phyloP scores from a whole-genome alignment of 495 filamentous ascomycete species.

The Pyrenopolyporus hunteri region DNA sequence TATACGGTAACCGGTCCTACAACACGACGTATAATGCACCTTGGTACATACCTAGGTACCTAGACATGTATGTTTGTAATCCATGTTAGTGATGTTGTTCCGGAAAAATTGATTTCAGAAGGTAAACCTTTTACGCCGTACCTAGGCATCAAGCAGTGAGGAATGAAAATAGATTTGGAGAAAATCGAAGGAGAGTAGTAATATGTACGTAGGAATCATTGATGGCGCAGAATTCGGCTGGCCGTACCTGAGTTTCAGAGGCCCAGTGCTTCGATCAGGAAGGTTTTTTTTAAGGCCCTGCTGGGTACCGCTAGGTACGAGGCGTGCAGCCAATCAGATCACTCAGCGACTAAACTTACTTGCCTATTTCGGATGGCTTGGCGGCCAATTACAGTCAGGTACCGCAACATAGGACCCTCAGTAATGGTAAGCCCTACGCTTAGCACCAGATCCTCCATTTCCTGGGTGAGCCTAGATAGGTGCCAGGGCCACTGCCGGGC shows the following conservation, averaged over 20 bases:
- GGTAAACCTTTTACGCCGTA: conserved; percentile 19
- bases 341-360: conserved; percentile 1
- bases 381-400: conserved; percentile 19
- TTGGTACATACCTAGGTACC: too few species aligned
- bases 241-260: conserved; percentile 26
- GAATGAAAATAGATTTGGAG: conserved; percentile 10
- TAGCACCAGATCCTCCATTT: conserved; percentile 15
- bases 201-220: conserved; percentile 1
- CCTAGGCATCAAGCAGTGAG: neutral
- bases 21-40: too few species aligned
- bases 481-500: too few species aligned
- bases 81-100: conserved; percentile 14
- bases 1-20: too few species aligned
- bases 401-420: conserved; percentile 1
- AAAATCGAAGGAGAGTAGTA: too few species aligned
- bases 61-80: too few species aligned
- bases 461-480: too few species aligned
- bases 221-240: conserved; percentile 12
- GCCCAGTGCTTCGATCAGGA: conserved; percentile 5
- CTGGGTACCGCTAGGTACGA: conserved; percentile 5
- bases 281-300: conserved; percentile 2
- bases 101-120: conserved; percentile 18
- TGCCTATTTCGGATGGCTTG: conserved; percentile 25
- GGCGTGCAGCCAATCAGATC: conserved; percentile 16
- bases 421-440: conserved; percentile 2